Base-by-base conservation (phyloP, 768 basidiomycete genomes). In the Stropharia rugosoannulata region DNA sequence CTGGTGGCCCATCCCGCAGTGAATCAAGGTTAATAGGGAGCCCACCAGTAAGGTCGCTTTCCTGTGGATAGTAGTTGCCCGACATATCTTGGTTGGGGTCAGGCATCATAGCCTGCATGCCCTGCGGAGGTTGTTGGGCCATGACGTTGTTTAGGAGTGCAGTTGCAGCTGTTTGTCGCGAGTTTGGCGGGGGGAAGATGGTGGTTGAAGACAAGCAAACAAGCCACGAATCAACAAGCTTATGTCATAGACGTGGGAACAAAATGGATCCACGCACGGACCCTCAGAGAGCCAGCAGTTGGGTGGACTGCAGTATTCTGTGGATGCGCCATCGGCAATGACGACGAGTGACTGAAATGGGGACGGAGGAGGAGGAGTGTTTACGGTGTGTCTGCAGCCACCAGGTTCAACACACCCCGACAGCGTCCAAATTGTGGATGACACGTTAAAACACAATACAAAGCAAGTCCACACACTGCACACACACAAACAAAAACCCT, bases 11-110 rank as follows among this genome's bases (percentile, higher is more conserved):
- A 66, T 94, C 91, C 51, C 91, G 80, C 54, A 93, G 77, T 3
- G 91, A 93, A 70, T 92, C 90, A 22, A 93, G 86, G 66, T 90
- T 93, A 65, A 93, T 90, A 49, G 90, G 90, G 32, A 92, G 78
- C 19, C 90, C 90, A 19, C 90, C 90, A 7, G 89, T 89, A 58
- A 92, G 80, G 75, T 93, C 90, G 65, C 79, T 86, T 59, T 86
- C 85, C 59, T 81, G 81, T 38, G 88, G 89, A 49, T 90, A 90
- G 68, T 90, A 90, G 55, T 80, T 83, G 57, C 76, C 76, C 22
- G 77, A 69, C 64, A 84, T 73, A 60, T 87, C 85, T 57, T 77
- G 76, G 49, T 67, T 66, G 45, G 55, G 73, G 43, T 87, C 83
- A 29, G 79, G 70, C 76, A 88, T 82, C 73, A 87, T 87, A 57